A percentile compares a stretch with the other conserved stretches of the same genome.
phyloP scores from a whole-genome alignment of 1,139 yeast genomes.

The Suhomyces anneliseae region DNA sequence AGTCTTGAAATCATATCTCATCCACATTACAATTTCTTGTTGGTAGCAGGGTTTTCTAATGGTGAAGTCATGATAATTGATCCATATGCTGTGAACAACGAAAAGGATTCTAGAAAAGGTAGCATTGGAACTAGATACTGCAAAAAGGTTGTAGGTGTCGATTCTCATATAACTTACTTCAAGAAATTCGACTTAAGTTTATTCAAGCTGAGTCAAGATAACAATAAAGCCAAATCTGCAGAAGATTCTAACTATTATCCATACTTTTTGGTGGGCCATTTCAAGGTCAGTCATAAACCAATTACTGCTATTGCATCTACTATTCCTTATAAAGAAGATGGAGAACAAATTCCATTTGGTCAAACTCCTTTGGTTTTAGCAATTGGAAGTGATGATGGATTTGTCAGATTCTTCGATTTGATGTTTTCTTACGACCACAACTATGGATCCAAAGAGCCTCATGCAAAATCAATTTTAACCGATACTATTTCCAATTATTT shows the following conservation, averaged over 20 bases:
- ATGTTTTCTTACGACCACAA: constrained; percentile 17
- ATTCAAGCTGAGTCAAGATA: constrained; percentile 11
- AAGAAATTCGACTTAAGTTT: constrained; percentile 42
- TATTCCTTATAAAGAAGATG: constrained; percentile 19
- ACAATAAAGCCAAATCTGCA: background rate
- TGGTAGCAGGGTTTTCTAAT: constrained; percentile 41
- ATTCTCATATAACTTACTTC: constrained; percentile 38
- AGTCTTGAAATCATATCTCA: constrained; percentile 34
- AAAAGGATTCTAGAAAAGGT: constrained; percentile 6
- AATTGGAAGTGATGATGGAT: constrained; percentile 67
- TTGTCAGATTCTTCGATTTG: constrained; percentile 57
- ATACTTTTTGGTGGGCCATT: constrained; percentile 48
- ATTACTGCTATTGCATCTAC: constrained; percentile 42
- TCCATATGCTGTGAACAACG: constrained; percentile 18
- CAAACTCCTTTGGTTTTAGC: constrained; percentile 51
- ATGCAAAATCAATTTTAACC: constrained; percentile 28
- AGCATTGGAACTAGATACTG: constrained; percentile 17
- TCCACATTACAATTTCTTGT: constrained; percentile 31
- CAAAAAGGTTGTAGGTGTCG: constrained; percentile 34
- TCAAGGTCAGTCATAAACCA: constrained; percentile 60
- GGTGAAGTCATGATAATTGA: constrained; percentile 42
- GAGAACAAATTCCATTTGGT: background rate
- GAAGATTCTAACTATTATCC: constrained; percentile 9
- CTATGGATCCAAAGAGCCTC: constrained; percentile 11
- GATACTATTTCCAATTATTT: constrained; percentile 69